phyloP scores from a whole-genome alignment of 306 rosid species.

The Adenanthera pavonina region DNA sequence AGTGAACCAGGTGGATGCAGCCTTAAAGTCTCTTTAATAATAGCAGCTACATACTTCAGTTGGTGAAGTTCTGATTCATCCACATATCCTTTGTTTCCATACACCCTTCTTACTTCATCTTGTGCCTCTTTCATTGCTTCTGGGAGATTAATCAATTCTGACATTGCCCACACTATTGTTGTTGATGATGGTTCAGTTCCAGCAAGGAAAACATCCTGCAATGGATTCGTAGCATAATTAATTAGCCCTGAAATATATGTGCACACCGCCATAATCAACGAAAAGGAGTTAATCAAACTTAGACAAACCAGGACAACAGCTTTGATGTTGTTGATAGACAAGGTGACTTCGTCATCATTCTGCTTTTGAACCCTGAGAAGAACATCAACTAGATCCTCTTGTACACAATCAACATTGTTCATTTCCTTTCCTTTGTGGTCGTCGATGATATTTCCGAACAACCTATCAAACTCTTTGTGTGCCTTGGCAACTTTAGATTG shows the following conservation, averaged over 20 bases:
- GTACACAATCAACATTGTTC: neutral
- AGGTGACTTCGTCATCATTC: neutral
- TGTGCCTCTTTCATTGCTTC: neutral
- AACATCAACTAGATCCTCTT: neutral
- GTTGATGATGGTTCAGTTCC: neutral
- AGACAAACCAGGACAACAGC: neutral
- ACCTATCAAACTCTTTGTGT: neutral
- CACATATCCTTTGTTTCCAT: neutral
- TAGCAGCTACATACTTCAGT: neutral
- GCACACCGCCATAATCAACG: too few species aligned
- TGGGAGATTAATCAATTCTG: neutral
- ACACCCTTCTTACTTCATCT: neutral
- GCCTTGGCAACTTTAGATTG: neutral
- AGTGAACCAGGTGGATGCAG: neutral
- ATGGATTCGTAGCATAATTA: neutral
- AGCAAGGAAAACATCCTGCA: neutral
- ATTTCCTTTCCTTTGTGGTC: neutral
- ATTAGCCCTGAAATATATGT: too few species aligned
- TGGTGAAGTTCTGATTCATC: neutral
- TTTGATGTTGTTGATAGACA: neutral
- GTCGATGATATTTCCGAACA: neutral
- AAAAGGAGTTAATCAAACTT: neutral
- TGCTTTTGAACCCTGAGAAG: conserved; percentile 1
- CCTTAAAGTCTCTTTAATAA: neutral
- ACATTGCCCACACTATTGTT: neutral